A percentile compares a stretch with the other conserved stretches of the same genome.
phyloP scores from a whole-genome alignment of 345 rosid genomes.

The Rubroshorea leprosula region DNA sequence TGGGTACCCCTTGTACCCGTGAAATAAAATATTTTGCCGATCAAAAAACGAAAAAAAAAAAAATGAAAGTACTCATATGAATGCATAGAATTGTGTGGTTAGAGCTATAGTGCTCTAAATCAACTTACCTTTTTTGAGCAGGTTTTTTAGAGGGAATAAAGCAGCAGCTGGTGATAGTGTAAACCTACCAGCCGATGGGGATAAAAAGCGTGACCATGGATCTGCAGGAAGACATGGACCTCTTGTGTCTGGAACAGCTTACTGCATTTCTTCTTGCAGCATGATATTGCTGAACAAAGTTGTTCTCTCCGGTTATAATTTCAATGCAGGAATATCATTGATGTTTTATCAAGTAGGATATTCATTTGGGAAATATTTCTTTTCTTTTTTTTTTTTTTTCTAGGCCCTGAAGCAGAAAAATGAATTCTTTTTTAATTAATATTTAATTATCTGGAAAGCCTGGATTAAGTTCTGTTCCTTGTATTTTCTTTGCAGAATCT shows the following conservation, averaged over 20 bases:
- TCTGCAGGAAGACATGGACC: constrained; percentile 54
- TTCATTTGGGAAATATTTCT: too few species aligned
- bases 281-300: constrained; percentile 86
- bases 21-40: too few species aligned
- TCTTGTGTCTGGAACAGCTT: constrained; percentile 76
- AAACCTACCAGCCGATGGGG: constrained; percentile 24
- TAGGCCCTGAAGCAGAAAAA: too few species aligned
- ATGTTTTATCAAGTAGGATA: constrained; percentile 83
- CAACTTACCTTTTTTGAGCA: constrained; percentile 16
- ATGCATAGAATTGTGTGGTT: neutral
- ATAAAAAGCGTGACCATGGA: constrained; percentile 42
- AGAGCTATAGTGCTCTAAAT: neutral
- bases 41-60: too few species aligned
- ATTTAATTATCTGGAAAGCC: neutral
- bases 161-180: constrained; percentile 16
- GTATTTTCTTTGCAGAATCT: constrained; percentile 58
- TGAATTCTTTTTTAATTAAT: too few species aligned
- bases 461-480: neutral
- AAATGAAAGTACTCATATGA: neutral
- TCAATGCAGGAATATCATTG: constrained; percentile 71
- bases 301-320: constrained; percentile 69
- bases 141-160: constrained; percentile 55
- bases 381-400: too few species aligned
- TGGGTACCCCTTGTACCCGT: too few species aligned
- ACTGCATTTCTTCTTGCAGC: constrained; percentile 86